Percentiles rank a stretch among this genome's conserved stretches.
These are phyloP conservation scores for Aquilaria yunnanensis DNA, from an alignment of 345 rosid genomes.

Conservation along the genomic window DNA sequence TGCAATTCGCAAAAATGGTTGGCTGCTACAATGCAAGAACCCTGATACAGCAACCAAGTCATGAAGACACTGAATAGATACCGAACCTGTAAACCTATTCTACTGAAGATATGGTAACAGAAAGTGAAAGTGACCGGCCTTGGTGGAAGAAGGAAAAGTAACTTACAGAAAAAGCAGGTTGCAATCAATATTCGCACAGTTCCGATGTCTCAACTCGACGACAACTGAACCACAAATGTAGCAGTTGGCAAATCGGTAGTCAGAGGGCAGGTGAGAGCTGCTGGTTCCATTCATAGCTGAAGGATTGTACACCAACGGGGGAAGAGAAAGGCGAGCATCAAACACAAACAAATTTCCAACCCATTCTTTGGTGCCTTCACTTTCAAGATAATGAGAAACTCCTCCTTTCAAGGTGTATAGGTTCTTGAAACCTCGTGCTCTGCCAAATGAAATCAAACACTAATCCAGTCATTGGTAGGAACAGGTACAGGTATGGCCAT, in stretches of 20 bases:
- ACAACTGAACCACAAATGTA: conserved; percentile 56
- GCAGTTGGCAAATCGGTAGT: conserved; percentile 60
- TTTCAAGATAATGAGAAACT: conserved; percentile 76
- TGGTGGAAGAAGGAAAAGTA: neutral
- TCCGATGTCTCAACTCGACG: conserved; percentile 68
- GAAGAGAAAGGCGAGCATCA: conserved; percentile 86
- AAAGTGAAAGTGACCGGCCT: neutral
- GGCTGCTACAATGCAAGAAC: no score
- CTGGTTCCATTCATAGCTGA: conserved; percentile 19
- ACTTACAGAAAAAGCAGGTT: conserved; percentile 86
- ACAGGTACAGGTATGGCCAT: neutral
- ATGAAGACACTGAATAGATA: no score
- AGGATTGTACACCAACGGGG: conserved; percentile 56
- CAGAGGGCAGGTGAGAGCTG: conserved; percentile 19
- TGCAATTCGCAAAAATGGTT: no score
- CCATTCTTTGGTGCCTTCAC: conserved; percentile 68
- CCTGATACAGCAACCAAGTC: no score
- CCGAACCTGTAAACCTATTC: no score
- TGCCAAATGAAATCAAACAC: conserved; percentile 31
- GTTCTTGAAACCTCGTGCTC: conserved; percentile 66
- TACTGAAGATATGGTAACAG: neutral
- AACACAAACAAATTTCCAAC: conserved; percentile 85
- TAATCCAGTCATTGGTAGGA: neutral
- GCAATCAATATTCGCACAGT: conserved; percentile 94
- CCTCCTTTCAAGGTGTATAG: conserved; percentile 84